Evolutionary conservation across 1,284 basidiomycete species (phyloP).

Genomic region (Trametes hirsuta): DNA sequence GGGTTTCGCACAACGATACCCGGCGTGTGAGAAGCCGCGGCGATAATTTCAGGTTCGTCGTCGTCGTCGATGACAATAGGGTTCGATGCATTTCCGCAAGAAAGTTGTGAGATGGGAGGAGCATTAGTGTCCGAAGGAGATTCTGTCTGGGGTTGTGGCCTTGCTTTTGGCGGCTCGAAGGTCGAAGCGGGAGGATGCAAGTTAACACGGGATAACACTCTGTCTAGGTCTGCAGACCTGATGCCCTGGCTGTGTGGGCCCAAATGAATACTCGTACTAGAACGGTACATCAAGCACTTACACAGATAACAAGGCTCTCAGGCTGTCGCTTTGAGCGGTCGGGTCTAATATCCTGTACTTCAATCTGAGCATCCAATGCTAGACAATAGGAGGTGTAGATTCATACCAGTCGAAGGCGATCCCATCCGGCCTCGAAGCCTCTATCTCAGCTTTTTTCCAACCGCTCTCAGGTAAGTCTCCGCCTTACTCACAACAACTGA

Average conservation of each 20-base stretch:
- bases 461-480: background rate
- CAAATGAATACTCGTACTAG: background rate
- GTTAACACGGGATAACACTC: constrained; percentile 11
- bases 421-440: constrained; percentile 19
- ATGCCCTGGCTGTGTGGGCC: constrained; percentile 16
- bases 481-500: constrained; percentile 23
- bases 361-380: background rate
- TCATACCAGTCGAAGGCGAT: constrained; percentile 29
- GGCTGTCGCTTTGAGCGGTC: constrained; percentile 18
- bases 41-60: background rate
- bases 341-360: constrained; percentile 22
- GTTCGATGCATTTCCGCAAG: constrained; percentile 13
- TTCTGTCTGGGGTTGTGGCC: background rate
- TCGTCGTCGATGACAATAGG: constrained; percentile 25
- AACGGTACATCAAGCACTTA: constrained; percentile 8
- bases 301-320: constrained; percentile 21
- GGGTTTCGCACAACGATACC: background rate
- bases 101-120: background rate
- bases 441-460: background rate
- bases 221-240: constrained; percentile 13
- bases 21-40: background rate
- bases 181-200: background rate
- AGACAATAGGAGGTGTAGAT: background rate
- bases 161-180: background rate
- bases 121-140: background rate